A percentile compares a stretch with the other conserved stretches of the same genome.
phyloP scores from a whole-genome alignment of 768 basidiomycete genomes.

The Kwoniella pini region DNA sequence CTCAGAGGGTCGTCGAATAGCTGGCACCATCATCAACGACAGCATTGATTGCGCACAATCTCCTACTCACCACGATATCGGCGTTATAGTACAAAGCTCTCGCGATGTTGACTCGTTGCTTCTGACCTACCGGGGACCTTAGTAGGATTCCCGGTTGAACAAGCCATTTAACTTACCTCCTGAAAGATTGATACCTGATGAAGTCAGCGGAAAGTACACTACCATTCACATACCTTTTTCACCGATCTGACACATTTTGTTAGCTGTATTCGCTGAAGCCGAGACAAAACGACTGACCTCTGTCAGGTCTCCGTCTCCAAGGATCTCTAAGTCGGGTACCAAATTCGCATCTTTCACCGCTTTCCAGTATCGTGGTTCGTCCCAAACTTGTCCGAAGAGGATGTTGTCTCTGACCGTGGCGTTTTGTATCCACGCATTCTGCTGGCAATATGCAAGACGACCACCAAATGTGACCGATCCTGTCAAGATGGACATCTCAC shows the following conservation, averaged over 20 bases:
- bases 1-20: constrained; percentile 46
- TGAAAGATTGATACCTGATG: constrained; percentile 49
- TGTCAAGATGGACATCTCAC: constrained; percentile 65
- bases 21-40: constrained; percentile 30
- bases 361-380: constrained; percentile 68
- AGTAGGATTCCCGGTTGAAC: not conserved
- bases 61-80: constrained; percentile 32
- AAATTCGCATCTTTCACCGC: constrained; percentile 65
- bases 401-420: constrained; percentile 65
- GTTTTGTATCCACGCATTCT: constrained; percentile 77
- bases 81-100: constrained; percentile 64
- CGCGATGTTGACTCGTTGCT: constrained; percentile 66
- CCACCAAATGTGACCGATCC: constrained; percentile 67
- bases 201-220: not conserved
- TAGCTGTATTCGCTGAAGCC: not conserved
- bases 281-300: constrained; percentile 60
- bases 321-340: constrained; percentile 65
- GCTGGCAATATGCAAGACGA: constrained; percentile 68
- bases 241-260: constrained; percentile 60
- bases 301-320: constrained; percentile 71
- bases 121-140: constrained; percentile 18
- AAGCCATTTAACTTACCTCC: constrained; percentile 63
- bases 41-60: not conserved
- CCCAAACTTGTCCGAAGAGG: constrained; percentile 66
- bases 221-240: constrained; percentile 62